These are phyloP conservation scores for Saccharomycopsis sp. DNA, from an alignment of 805 yeast genomes.

Conservation along the genomic window DNA sequence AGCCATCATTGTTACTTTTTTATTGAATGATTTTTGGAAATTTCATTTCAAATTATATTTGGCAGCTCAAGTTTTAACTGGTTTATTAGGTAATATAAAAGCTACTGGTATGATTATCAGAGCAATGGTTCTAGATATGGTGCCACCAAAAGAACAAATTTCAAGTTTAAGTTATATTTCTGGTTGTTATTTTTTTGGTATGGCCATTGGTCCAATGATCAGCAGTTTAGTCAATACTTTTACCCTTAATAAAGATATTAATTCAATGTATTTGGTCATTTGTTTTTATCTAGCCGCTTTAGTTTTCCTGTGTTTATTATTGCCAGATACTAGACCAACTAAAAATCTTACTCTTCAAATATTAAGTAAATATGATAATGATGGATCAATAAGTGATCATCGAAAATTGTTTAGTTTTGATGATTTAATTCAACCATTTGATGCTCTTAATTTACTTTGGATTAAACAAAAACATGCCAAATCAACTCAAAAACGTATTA, in stretches of 20 bases:
- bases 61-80: slow-evolving; percentile 33
- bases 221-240: slow-evolving; percentile 8
- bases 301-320: slow-evolving; percentile 27
- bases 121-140: slow-evolving; percentile 67
- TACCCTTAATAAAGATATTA: slow-evolving; percentile 22
- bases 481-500: slow-evolving; percentile 35
- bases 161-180: slow-evolving; percentile 46
- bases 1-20: slow-evolving; percentile 21
- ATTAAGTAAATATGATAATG: no score
- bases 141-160: slow-evolving; percentile 48
- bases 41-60: slow-evolving; percentile 25
- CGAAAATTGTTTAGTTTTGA: no score
- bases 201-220: slow-evolving; percentile 54
- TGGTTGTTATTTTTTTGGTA: slow-evolving; percentile 50
- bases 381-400: no score
- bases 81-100: slow-evolving; percentile 53
- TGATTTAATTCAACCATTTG: no score
- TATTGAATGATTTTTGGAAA: slow-evolving; percentile 15
- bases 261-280: slow-evolving; percentile 25
- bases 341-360: slow-evolving; percentile 20
- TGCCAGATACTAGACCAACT: slow-evolving; percentile 43
- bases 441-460: slow-evolving; percentile 48
- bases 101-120: slow-evolving; percentile 48
- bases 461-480: slow-evolving; percentile 20
- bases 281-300: slow-evolving; percentile 26